Base-by-base conservation (phyloP, 2,329 filamentous ascomycete genomes). In the Curvularia spicifera region DNA sequence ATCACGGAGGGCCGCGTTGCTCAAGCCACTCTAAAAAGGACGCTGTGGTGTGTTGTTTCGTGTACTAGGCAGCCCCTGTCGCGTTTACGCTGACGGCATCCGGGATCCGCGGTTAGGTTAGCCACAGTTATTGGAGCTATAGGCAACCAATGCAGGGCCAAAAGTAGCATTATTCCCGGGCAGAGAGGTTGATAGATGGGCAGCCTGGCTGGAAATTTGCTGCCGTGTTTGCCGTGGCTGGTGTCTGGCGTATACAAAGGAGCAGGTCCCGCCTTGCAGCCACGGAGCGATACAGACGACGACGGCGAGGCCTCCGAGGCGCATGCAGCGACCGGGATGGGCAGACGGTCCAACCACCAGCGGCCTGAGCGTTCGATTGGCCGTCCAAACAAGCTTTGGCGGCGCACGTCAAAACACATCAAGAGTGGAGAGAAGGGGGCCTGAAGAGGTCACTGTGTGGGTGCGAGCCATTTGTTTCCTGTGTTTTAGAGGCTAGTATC, bases 321-420 rank as follows among this genome's bases (percentile, higher is more conserved):
- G 42, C 18, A 12, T 12, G 28, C 33, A 29, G 33, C 28, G 44
- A 46, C 31, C 6, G 8, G 13, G 24, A n/a, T 31, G 12, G 6
- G 18, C 15, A 15, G n/a, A 7, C 22, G 10, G 22, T n/a, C 31
- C n/a, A 42, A 18, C 33, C 18, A 33, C 26, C 42, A 31, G 28
- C 29, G 35, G 39, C 29, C 18, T 20, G 40, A 7, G 26, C 22
- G 15, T 26, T 20, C 6, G 26, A 31, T 18, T 35, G 43, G 31
- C 54, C 33, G 29, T 48, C 20, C 22, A 35, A 53, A 31, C 50
- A 53, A 57, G 54, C 54, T 53, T 57, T 42, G 37, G 29, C 40
- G 53, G 47, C 39, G 39, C 40, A 37, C 42, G 46, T 44, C 53
- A 55, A 31, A 22, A 18, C 45, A 50, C 24, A 55, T 26, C 45